Conservation (phyloP, 208 protist genomes). For the Wallacemonas sp. region DNA sequence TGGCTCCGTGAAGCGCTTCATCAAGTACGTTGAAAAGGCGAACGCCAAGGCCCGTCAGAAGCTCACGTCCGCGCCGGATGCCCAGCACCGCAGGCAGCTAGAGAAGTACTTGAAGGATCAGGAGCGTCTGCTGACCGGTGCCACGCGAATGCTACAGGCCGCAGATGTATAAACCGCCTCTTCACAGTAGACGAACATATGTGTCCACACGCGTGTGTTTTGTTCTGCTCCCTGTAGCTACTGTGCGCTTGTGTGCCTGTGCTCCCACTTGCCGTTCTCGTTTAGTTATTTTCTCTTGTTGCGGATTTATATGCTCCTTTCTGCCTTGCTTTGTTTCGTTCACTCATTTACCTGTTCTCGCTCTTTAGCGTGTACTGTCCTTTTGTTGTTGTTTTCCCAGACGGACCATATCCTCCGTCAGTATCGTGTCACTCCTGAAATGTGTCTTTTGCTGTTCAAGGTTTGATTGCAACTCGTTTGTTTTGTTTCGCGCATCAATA, state of each 20-base stretch:
- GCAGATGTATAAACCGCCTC: slow-evolving; percentile 18
- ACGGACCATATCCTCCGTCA: not conserved
- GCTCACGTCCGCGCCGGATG: slow-evolving; percentile 39
- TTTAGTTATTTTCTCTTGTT: too few species aligned
- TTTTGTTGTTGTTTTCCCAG: not conserved
- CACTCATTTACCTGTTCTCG: too few species aligned
- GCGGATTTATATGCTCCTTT: too few species aligned
- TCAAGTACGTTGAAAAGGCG: slow-evolving; percentile 62
- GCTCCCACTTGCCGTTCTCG: too few species aligned
- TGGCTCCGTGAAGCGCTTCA: slow-evolving; percentile 76
- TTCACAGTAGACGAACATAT: too few species aligned
- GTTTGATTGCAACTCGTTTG: too few species aligned
- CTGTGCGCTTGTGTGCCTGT: too few species aligned
- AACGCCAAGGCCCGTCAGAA: slow-evolving; percentile 42
- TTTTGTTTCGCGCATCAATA: too few species aligned
- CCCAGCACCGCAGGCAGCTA: slow-evolving; percentile 36
- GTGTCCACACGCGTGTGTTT: too few species aligned
- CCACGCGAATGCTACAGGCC: slow-evolving; percentile 46
- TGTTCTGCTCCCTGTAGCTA: too few species aligned
- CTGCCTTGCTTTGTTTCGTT: too few species aligned
- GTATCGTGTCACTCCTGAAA: not conserved
- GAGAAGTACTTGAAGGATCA: slow-evolving; percentile 68
- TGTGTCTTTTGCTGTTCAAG: not conserved
- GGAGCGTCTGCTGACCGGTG: slow-evolving; percentile 44
- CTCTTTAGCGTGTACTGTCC: too few species aligned